phyloP scores from a whole-genome alignment of 2,329 filamentous ascomycete species.

The Fusarium nurragi region DNA sequence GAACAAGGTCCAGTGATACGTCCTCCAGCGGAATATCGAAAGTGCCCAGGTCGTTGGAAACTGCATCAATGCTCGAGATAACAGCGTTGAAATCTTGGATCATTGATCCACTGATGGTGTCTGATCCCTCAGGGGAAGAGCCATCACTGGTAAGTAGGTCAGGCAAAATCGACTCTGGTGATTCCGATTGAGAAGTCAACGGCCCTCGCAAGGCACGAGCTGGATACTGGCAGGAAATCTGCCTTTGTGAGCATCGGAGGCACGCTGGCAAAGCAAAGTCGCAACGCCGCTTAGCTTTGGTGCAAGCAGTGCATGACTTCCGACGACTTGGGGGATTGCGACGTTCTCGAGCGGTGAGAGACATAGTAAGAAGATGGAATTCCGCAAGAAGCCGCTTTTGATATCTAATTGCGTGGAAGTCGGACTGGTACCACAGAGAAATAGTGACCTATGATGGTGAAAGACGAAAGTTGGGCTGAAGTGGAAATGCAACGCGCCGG shows the following conservation, averaged over 20 bases:
- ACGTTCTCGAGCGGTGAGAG: slow-evolving; percentile 49
- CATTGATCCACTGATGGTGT: background rate
- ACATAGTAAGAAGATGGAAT: slow-evolving; percentile 33
- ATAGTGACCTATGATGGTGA: slow-evolving; percentile 1
- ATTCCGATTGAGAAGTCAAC: background rate
- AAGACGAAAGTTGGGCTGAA: background rate
- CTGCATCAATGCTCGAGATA: slow-evolving; percentile 27
- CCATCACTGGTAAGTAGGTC: slow-evolving; percentile 12
- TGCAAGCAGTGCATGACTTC: slow-evolving; percentile 67
- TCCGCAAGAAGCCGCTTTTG: background rate
- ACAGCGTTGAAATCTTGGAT: slow-evolving; percentile 31
- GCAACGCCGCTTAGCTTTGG: slow-evolving; percentile 66
- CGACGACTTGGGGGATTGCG: slow-evolving; percentile 59
- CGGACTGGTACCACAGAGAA: too few species aligned
- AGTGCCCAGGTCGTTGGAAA: slow-evolving; percentile 12
- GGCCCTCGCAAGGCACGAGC: slow-evolving; percentile 1
- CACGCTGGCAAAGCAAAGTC: slow-evolving; percentile 62
- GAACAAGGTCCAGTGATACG: slow-evolving; percentile 31
- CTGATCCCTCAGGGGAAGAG: slow-evolving; percentile 4
- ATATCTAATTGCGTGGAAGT: background rate
- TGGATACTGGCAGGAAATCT: slow-evolving; percentile 60
- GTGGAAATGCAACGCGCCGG: slow-evolving; percentile 18
- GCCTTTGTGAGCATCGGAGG: slow-evolving; percentile 60
- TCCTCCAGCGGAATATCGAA: slow-evolving; percentile 30
- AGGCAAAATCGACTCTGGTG: slow-evolving; percentile 13